Conservation (phyloP, 164 flowering plant species). For the Platanus orientalis region DNA sequence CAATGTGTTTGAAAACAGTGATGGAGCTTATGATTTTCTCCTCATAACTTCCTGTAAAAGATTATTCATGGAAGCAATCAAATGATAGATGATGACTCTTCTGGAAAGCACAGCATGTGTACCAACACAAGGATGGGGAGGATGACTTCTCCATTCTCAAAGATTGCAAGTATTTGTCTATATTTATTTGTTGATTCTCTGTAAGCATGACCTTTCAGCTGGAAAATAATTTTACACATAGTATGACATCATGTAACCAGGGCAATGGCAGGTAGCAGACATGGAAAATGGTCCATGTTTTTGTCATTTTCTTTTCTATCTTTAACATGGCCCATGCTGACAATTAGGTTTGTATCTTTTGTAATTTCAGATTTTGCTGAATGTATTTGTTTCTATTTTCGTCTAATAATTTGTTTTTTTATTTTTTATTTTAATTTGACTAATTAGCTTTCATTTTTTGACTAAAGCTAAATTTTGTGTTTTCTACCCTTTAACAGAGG, state of each 20-base stretch:
- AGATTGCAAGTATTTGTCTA: too few species aligned
- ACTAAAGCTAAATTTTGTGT: not conserved
- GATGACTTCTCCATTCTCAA: too few species aligned
- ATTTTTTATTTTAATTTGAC: not conserved
- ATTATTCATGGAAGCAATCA: too few species aligned
- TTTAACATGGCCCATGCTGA: not conserved
- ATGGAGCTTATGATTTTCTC: not conserved
- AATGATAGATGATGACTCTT: too few species aligned
- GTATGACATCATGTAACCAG: not conserved
- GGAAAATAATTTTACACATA: not conserved
- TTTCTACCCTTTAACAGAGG: conserved; percentile 33
- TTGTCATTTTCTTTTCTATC: not conserved
- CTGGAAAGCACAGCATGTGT: too few species aligned
- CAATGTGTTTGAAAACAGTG: not conserved
- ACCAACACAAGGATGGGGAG: too few species aligned
- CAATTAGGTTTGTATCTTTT: not conserved
- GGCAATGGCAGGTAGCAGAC: not conserved
- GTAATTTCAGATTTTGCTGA: not conserved
- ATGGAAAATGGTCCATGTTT: too few species aligned
- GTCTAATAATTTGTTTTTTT: not conserved
- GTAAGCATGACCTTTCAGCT: not conserved
- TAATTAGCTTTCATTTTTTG: not conserved
- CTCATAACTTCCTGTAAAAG: too few species aligned
- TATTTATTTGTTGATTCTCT: too few species aligned
- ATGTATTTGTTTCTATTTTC: not conserved